phyloP scores from a whole-genome alignment of 495 filamentous ascomycete species.

The Penicillium manginii region DNA sequence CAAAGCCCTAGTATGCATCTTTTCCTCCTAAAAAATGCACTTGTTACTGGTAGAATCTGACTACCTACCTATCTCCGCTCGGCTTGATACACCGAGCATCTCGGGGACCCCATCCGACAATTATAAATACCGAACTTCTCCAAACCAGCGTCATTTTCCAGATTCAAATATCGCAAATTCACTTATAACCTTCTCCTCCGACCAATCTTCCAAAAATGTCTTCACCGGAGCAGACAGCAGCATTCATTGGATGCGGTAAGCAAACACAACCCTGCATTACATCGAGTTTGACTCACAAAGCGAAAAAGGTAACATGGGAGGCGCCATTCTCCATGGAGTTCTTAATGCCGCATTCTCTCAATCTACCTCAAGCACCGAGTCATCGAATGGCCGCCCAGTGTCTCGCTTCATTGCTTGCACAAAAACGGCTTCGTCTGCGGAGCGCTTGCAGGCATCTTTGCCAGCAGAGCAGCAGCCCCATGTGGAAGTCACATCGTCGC shows the following conservation, averaged over 20 bases:
- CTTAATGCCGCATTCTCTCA: conserved; percentile 34
- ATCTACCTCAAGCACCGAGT: neutral
- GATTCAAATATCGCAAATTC: neutral
- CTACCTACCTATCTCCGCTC: no score
- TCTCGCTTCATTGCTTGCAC: conserved; percentile 35
- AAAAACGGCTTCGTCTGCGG: conserved; percentile 31
- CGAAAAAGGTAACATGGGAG: conserved; percentile 42
- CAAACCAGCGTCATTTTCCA: no score
- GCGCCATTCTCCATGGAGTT: conserved; percentile 40
- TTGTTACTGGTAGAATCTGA: no score
- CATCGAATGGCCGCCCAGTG: conserved; percentile 15
- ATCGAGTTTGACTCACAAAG: conserved; percentile 11
- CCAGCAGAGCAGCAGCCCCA: conserved; percentile 12
- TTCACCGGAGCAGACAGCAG: conserved; percentile 19
- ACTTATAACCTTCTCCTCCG: neutral
- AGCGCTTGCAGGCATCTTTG: conserved; percentile 18
- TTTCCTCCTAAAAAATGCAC: no score
- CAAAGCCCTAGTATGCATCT: no score
- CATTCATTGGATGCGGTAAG: conserved; percentile 38
- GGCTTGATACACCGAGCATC: neutral
- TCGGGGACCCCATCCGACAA: neutral
- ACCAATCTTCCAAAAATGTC: neutral
- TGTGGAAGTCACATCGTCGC: conserved; percentile 22
- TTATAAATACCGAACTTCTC: neutral
- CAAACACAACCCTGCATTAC: neutral